These are phyloP conservation scores for Aegle marmelos DNA, from an alignment of 345 rosid species.

Conservation along the genomic window DNA sequence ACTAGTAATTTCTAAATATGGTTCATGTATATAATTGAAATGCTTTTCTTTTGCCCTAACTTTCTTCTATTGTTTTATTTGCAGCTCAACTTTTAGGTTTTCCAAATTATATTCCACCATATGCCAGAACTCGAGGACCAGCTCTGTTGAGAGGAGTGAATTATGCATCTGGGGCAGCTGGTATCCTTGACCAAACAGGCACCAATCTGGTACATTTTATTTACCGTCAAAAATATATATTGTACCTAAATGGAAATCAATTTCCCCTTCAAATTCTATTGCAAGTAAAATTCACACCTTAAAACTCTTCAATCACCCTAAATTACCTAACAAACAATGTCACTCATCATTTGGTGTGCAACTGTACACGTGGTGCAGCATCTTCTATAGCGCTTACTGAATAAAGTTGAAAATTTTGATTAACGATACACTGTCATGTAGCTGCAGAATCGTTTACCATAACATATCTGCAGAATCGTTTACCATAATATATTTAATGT, in stretches of 20 bases:
- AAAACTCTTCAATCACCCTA: no score
- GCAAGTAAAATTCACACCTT: background rate
- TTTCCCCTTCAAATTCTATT: background rate
- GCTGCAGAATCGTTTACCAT: no score
- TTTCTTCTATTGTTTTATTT: background rate
- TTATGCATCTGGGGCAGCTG: constrained; percentile 91
- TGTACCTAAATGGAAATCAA: background rate
- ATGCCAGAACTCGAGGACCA: constrained; percentile 57
- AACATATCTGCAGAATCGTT: no score
- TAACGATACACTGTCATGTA: background rate
- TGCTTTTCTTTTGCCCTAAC: background rate
- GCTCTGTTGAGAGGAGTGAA: constrained; percentile 58
- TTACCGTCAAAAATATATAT: no score
- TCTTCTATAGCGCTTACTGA: no score
- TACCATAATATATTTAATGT: background rate
- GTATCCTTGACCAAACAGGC: constrained; percentile 90
- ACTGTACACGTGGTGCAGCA: no score
- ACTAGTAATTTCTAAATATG: background rate
- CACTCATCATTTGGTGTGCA: background rate
- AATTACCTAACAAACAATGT: background rate
- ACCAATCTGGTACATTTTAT: constrained; percentile 55
- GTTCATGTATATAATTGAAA: no score
- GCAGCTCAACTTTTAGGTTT: constrained; percentile 82
- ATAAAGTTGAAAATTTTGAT: background rate
- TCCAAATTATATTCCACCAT: constrained; percentile 53